Percentiles rank a stretch among this genome's conserved stretches.
These are phyloP conservation scores for Phytophthora citrophthora DNA, from an alignment of 352 stramenopile genomes.

Conservation along the genomic window DNA sequence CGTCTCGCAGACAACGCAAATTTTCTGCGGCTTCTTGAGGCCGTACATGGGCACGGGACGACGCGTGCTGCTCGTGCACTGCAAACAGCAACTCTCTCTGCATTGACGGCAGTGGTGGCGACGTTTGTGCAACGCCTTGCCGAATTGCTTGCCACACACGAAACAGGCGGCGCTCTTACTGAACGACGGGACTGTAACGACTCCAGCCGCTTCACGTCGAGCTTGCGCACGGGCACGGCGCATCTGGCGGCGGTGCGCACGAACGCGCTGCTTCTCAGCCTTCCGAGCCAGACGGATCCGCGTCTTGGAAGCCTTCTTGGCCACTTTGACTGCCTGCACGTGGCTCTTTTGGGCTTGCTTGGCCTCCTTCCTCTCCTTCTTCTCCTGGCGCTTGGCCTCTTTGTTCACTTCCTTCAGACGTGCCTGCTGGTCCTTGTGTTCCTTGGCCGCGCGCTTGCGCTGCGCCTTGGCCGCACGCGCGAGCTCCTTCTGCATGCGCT, in stretches of 20 bases:
- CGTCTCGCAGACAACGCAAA: constrained; percentile 63
- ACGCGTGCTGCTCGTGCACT: constrained; percentile 51
- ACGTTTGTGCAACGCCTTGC: constrained; percentile 27
- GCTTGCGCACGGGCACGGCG: neutral
- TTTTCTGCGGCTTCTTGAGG: constrained; percentile 54
- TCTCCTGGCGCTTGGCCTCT: constrained; percentile 14
- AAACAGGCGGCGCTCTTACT: constrained; percentile 41
- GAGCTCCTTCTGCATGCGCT: constrained; percentile 30
- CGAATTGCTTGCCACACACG: constrained; percentile 54
- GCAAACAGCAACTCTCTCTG: constrained; percentile 60
- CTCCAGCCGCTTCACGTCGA: constrained; percentile 4
- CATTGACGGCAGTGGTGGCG: constrained; percentile 79
- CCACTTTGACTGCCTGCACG: constrained; percentile 20
- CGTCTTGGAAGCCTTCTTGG: constrained; percentile 37
- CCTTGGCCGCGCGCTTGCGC: constrained; percentile 21
- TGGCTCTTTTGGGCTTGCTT: constrained; percentile 26
- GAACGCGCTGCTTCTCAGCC: constrained; percentile 24
- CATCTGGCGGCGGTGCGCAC: constrained; percentile 1
- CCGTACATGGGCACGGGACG: constrained; percentile 44
- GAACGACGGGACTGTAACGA: constrained; percentile 28
- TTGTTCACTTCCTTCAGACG: constrained; percentile 24
- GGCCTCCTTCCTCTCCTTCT: constrained; percentile 21
- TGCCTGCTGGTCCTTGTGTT: constrained; percentile 28
- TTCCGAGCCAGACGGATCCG: constrained; percentile 20
- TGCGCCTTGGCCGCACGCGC: constrained; percentile 34